Evolutionary conservation across 805 yeast genomes (phyloP), one percentile per base, ranked within the genome.

Genomic region (Yarrowia osloensis): DNA sequence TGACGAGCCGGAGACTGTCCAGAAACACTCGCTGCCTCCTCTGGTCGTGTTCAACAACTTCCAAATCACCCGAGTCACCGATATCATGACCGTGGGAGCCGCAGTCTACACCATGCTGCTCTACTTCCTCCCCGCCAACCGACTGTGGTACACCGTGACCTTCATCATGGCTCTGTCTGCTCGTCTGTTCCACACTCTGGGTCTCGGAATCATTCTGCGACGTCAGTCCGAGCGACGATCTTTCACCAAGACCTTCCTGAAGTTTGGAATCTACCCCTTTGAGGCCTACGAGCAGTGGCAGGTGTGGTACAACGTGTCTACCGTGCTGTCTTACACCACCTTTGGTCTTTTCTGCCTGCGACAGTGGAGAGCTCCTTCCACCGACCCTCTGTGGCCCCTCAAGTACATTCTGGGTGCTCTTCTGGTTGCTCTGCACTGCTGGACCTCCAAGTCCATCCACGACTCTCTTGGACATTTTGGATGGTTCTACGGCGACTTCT

Each of bases 401-500:
- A 76, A 89, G 67, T 70, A 84, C n/a, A 87, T 88, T 66, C 72
- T 87, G 55, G 94, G 94, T 12, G 69, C 77, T 0, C 74, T 85
- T 68, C 78, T 89, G 39, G 78, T 87, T 17, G 71, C 81, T 8
- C 79, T 90, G 31, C 96, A 90, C 72, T 74, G 82, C 19, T 86
- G 91, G 88, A 88, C 91, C 39, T 86, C 88, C 70, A 72, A 81
- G 26, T 88, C 91, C 33, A 88, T 89, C 40, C 82, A 86, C 70
- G 84, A 85, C 50, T 86, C 89, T 61, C 85, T 90, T 70, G 94
- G 94, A 1, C 88, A 88, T 69, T 89, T 87, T 76, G 95, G 96
- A n/a, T 90, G 95, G 95, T 90, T 89, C 73, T 90, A 88, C 75
- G 96, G 96, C 67, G 96, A 90, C 75, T 90, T 90, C 77, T 90